These are phyloP conservation scores for Fusarium sacchari DNA, from an alignment of 2,329 filamentous ascomycete species.

Conservation along the genomic window DNA sequence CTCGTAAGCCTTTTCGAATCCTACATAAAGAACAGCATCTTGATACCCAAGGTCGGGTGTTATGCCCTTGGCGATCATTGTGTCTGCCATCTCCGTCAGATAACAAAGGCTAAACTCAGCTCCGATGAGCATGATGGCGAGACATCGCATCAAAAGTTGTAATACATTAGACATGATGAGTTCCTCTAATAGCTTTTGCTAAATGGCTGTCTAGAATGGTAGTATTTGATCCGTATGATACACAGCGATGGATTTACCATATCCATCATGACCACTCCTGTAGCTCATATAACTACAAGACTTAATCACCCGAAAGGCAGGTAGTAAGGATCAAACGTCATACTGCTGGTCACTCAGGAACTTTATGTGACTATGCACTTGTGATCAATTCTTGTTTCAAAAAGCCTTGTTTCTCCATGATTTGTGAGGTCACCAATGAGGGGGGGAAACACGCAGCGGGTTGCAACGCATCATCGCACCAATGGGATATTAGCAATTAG, in stretches of 20 bases:
- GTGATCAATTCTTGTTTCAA: background rate
- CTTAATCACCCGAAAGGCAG: background rate
- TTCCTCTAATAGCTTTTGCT: rapidly evolving
- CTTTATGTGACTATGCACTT: background rate
- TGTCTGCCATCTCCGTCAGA: conserved; percentile 53
- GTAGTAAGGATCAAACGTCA: background rate
- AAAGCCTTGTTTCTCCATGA: background rate
- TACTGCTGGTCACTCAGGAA: rapidly evolving
- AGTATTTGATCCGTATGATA: too few relatives aligned
- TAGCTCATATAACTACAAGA: rapidly evolving
- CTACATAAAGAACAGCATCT: conserved; percentile 58
- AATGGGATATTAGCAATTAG: background rate
- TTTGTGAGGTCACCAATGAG: conserved; percentile 21
- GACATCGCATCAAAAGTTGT: rapidly evolving
- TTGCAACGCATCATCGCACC: background rate
- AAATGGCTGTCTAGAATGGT: rapidly evolving
- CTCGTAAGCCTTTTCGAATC: conserved; percentile 57
- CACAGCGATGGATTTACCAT: too few relatives aligned
- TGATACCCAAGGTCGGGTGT: conserved; percentile 54
- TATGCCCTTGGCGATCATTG: conserved; percentile 55
- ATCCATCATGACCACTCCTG: background rate
- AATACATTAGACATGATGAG: rapidly evolving
- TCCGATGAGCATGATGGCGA: background rate
- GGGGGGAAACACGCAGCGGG: background rate
- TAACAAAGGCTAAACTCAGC: background rate